Conservation (phyloP, 2,329 filamentous ascomycete species). For the Fusarium sulawesiense region DNA sequence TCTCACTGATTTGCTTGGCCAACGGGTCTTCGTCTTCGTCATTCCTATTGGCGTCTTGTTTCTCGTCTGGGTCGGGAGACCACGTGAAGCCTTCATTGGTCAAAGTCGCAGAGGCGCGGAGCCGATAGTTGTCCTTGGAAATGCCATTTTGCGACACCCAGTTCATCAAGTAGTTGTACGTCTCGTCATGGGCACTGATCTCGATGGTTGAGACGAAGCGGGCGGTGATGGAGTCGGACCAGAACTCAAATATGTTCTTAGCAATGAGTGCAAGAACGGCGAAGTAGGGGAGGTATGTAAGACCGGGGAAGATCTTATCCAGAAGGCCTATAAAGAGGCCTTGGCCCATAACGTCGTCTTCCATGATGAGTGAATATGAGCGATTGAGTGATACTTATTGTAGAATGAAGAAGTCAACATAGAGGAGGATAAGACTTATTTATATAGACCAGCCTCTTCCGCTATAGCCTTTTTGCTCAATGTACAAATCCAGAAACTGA, state of each 20-base stretch:
- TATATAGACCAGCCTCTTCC: neutral
- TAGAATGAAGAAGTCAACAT: neutral
- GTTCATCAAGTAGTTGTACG: slow-evolving; percentile 29
- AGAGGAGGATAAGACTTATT: neutral
- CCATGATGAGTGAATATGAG: neutral
- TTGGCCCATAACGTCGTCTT: neutral
- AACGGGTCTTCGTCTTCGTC: slow-evolving; percentile 6
- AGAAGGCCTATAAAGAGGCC: neutral
- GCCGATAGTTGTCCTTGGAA: slow-evolving; percentile 1
- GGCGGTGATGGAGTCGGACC: neutral
- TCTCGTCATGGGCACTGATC: slow-evolving; percentile 24
- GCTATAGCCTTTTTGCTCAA: rapidly evolving
- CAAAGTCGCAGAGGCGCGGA: neutral
- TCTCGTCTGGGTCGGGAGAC: neutral
- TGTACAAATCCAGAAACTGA: too few relatives aligned
- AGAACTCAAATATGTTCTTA: slow-evolving; percentile 4
- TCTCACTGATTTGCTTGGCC: neutral
- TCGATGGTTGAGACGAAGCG: slow-evolving; percentile 29
- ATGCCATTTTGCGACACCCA: slow-evolving; percentile 24
- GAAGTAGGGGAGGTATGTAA: neutral
- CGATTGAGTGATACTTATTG: rapidly evolving
- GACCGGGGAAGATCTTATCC: slow-evolving; percentile 2
- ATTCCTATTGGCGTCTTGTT: neutral
- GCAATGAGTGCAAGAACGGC: slow-evolving; percentile 7
- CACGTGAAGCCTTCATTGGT: neutral